These are phyloP conservation scores for Podila minutissima DNA, from an alignment of 192 early-diverging fungal genomes.

Conservation along the genomic window DNA sequence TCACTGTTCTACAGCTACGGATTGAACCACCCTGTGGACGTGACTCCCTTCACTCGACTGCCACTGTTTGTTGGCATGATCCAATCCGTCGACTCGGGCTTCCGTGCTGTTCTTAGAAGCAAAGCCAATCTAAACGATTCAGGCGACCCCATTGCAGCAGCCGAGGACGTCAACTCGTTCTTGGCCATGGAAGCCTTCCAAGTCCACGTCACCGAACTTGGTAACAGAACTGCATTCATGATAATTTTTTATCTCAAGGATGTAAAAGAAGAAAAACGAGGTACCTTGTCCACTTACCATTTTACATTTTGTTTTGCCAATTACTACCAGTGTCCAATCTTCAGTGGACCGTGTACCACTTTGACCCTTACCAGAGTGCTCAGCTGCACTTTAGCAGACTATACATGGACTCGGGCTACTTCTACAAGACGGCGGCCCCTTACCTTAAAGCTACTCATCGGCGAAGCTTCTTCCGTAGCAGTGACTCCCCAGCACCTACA, in stretches of 20 bases:
- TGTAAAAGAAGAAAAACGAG: no score
- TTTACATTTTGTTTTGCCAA: neutral
- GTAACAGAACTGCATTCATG: conserved; percentile 8
- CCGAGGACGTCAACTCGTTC: conserved; percentile 9
- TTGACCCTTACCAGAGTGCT: conserved; percentile 39
- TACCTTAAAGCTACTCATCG: conserved; percentile 3
- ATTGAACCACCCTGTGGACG: conserved; percentile 10
- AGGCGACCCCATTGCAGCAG: neutral
- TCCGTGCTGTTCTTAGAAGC: conserved; percentile 19
- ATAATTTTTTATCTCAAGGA: neutral
- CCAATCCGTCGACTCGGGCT: conserved; percentile 8
- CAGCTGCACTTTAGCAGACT: conserved; percentile 32
- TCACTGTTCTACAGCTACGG: conserved; percentile 16
- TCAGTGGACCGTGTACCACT: conserved; percentile 21
- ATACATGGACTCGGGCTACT: conserved; percentile 28
- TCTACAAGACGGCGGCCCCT: conserved; percentile 12
- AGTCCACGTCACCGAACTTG: conserved; percentile 25
- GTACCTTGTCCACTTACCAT: neutral
- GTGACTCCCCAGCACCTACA: neutral
- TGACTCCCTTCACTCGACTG: conserved; percentile 17
- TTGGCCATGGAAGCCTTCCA: conserved; percentile 26
- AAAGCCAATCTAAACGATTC: conserved; percentile 17
- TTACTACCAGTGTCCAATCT: conserved; percentile 14
- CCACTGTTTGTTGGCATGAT: conserved; percentile 31
- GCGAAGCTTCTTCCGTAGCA: neutral